Evolutionary conservation across 495 filamentous ascomycete genomes (phyloP).

Genomic region (Penicillium samsonianum): DNA sequence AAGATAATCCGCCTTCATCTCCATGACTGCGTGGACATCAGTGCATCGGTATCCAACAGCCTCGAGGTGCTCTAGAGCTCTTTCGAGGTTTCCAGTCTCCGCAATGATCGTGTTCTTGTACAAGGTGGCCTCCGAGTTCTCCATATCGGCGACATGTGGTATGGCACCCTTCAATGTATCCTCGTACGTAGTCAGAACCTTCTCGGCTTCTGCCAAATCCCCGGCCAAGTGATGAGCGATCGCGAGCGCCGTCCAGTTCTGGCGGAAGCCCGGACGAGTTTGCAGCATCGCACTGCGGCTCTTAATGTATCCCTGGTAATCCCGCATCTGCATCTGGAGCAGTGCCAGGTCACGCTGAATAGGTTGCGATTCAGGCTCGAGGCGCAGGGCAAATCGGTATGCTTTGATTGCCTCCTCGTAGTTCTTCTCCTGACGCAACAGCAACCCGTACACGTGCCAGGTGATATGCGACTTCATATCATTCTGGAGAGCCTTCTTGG

Average conservation of each 20-base stretch:
- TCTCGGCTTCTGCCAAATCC: constrained; percentile 81
- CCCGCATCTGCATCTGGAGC: constrained; percentile 94
- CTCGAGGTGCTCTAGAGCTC: constrained; percentile 86
- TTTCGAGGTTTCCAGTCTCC: constrained; percentile 74
- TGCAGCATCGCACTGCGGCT: constrained; percentile 84
- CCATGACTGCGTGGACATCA: constrained; percentile 87
- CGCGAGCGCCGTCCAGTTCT: constrained; percentile 95
- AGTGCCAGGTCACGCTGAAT: constrained; percentile 93
- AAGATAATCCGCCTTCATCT: constrained; percentile 83
- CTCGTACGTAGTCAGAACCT: constrained; percentile 87
- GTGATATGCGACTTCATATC: constrained; percentile 99
- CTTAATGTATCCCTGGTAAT: constrained; percentile 90
- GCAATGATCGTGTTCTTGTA: constrained; percentile 97
- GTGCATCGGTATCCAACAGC: constrained; percentile 71
- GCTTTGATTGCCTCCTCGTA: constrained; percentile 99
- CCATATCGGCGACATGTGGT: constrained; percentile 69
- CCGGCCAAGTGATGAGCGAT: constrained; percentile 90
- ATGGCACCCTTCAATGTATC: constrained; percentile 80
- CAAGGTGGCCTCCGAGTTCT: constrained; percentile 92
- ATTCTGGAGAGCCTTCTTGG: constrained; percentile 84
- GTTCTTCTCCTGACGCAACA: constrained; percentile 92
- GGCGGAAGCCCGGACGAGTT: constrained; percentile 70
- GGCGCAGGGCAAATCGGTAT: constrained; percentile 88
- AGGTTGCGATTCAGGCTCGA: constrained; percentile 89
- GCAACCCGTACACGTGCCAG: constrained; percentile 98